Base-by-base conservation (phyloP, 352 stramenopile genomes). In the Phytophthora capsici region DNA sequence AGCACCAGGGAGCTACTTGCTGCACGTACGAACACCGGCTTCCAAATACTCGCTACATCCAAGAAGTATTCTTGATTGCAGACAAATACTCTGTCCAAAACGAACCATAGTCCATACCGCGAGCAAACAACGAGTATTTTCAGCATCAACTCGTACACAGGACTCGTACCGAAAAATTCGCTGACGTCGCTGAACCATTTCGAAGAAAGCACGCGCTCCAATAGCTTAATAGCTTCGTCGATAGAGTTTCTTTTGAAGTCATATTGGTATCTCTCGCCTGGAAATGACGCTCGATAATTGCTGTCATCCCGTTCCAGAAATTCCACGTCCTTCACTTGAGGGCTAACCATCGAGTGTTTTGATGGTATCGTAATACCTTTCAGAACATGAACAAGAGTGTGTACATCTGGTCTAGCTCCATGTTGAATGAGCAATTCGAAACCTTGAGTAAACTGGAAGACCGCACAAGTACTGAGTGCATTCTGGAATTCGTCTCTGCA, bases 121-220 rank as follows among this genome's bases (percentile, higher is more conserved):
- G 77, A 78, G 19, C 75, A 88, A 16, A 80, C 58, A 32, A 88
- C 79, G 6, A 90, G 40, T 5, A 82, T 59, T 23, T 76, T 74
- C 14, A 80, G 63, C 2, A 86, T 34, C 14, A 67, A 50, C 12
- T 89, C 82, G 36, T 82, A 88, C 6, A 80, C 70, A 1, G 68
- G 64, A 8, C 68, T 69, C 20, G 76, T 20, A 17, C 60, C 67
- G 47, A 86, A 66, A 45, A 88, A 90, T 20, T 53, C 34, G 44
- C 67, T 65, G 3, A 86, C 49, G 6, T 81, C 45, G 34, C 48
- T 43, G 14, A 70, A 22, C 17, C 61, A 78, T 7, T 62, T 40
- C 3, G 34, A 14, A 19, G 66, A 53, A 0, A 75, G 28, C 6
- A 80, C 81, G 1, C 40, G 37, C 5, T 63, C 13, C n/a, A 90